Conservation (phyloP, 768 basidiomycete species). For the Lactifluus echinatus region DNA sequence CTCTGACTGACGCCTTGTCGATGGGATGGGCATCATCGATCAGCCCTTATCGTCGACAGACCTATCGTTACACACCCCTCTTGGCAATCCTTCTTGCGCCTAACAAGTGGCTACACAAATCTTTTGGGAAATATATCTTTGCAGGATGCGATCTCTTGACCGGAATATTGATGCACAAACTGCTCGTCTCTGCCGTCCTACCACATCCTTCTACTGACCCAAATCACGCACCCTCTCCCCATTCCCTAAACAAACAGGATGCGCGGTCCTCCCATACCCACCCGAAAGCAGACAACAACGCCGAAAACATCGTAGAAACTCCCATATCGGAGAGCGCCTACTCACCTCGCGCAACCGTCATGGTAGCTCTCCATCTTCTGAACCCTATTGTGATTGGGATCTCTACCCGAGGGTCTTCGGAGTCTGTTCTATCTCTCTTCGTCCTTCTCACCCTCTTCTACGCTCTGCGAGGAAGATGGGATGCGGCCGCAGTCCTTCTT, state of each 20-base stretch:
- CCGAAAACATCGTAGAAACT: neutral
- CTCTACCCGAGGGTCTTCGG: conserved; percentile 94
- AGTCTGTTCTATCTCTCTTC: conserved; percentile 73
- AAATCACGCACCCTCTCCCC: neutral
- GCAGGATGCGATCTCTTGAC: conserved; percentile 75
- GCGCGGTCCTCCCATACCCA: neutral
- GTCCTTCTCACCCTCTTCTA: conserved; percentile 63
- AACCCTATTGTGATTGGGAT: conserved; percentile 95
- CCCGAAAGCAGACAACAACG: neutral
- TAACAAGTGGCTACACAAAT: conserved; percentile 69
- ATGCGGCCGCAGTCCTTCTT: conserved; percentile 57
- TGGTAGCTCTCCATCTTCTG: conserved; percentile 68
- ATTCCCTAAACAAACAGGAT: neutral
- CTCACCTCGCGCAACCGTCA: conserved; percentile 38
- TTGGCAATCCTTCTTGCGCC: conserved; percentile 77
- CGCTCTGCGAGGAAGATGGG: conserved; percentile 51
- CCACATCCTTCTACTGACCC: conserved; percentile 22
- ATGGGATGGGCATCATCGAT: conserved; percentile 3
- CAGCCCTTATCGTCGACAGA: conserved; percentile 86
- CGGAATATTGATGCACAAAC: conserved; percentile 58
- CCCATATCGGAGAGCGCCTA: conserved; percentile 3
- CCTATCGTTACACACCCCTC: conserved; percentile 94
- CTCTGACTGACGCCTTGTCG: neutral
- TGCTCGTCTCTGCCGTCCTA: conserved; percentile 46
- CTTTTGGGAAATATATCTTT: conserved; percentile 90